Conservation (phyloP, 805 yeast genomes). For the Wickerhamomyces subpelliculosus region DNA sequence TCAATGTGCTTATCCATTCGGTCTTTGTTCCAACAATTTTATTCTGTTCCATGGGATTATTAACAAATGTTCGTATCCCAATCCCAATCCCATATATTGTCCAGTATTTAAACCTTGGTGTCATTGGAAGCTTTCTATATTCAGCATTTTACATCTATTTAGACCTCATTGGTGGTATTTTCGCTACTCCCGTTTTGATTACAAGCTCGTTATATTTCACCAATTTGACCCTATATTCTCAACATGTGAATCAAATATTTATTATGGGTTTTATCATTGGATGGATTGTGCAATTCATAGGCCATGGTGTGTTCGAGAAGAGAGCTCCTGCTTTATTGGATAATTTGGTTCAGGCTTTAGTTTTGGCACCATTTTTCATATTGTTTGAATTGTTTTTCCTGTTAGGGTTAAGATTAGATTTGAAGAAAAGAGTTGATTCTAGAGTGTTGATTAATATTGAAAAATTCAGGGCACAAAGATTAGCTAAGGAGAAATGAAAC, state of each 20-base stretch:
- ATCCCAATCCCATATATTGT: not conserved
- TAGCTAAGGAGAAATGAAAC: too few relatives aligned
- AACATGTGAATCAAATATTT: constrained; percentile 6
- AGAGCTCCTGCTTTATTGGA: constrained; percentile 85
- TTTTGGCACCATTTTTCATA: constrained; percentile 88
- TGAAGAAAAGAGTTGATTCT: constrained; percentile 26
- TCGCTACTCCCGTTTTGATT: constrained; percentile 34
- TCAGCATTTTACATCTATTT: constrained; percentile 52
- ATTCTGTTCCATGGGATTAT: constrained; percentile 41
- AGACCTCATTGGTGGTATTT: constrained; percentile 43
- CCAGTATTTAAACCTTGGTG: constrained; percentile 36
- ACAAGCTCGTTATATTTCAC: constrained; percentile 20
- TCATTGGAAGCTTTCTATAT: constrained; percentile 38
- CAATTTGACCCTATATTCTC: constrained; percentile 14
- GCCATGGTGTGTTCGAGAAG: constrained; percentile 77
- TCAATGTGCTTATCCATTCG: constrained; percentile 71
- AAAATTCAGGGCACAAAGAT: constrained; percentile 11
- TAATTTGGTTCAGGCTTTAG: constrained; percentile 75
- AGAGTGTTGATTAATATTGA: constrained; percentile 27
- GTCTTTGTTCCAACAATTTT: constrained; percentile 76
- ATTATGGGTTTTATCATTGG: constrained; percentile 38
- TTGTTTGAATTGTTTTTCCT: constrained; percentile 66
- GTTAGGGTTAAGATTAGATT: constrained; percentile 53
- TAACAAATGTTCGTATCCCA: constrained; percentile 22
- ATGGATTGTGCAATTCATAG: constrained; percentile 84